Conservation (phyloP, 192 early-diverging fungal genomes). For the Rhizophlyctis rosea region DNA sequence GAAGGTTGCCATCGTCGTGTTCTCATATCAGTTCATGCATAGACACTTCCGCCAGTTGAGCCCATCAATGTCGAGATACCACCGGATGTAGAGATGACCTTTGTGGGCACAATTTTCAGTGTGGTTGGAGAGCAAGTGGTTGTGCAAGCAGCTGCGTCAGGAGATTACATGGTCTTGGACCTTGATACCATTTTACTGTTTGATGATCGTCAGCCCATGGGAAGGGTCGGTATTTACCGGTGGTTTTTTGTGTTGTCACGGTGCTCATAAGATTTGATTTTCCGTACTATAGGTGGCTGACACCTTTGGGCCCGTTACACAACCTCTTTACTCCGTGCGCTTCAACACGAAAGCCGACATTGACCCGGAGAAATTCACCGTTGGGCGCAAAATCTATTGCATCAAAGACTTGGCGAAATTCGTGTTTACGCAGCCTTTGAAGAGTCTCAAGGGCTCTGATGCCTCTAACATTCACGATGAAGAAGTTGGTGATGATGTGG, state of each 20-base stretch:
- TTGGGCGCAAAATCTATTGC: constrained; percentile 54
- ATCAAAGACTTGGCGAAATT: constrained; percentile 60
- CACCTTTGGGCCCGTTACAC: constrained; percentile 84
- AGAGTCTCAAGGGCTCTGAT: constrained; percentile 76
- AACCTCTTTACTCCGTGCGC: constrained; percentile 80
- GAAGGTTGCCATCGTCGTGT: background rate
- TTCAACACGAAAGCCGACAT: constrained; percentile 67
- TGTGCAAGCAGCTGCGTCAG: constrained; percentile 51
- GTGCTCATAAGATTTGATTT: constrained; percentile 10
- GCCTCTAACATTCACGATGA: constrained; percentile 93
- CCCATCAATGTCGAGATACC: constrained; percentile 48
- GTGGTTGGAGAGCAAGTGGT: constrained; percentile 74
- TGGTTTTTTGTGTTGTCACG: background rate
- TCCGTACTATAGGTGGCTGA: constrained; percentile 64
- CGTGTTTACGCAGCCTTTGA: constrained; percentile 64
- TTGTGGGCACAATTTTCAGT: constrained; percentile 64
- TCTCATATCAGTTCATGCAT: background rate
- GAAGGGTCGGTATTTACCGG: constrained; percentile 3
- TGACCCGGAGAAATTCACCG: constrained; percentile 20
- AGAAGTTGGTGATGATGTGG: constrained; percentile 71
- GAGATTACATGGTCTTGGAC: constrained; percentile 65
- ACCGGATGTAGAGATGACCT: constrained; percentile 40
- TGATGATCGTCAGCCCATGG: constrained; percentile 46
- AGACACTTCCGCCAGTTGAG: constrained; percentile 37
- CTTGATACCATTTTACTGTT: constrained; percentile 67